Evolutionary conservation across 345 rosid genomes (phyloP), one percentile per base, ranked within the genome.

Genomic region (Xanthoceras sorbifolium): DNA sequence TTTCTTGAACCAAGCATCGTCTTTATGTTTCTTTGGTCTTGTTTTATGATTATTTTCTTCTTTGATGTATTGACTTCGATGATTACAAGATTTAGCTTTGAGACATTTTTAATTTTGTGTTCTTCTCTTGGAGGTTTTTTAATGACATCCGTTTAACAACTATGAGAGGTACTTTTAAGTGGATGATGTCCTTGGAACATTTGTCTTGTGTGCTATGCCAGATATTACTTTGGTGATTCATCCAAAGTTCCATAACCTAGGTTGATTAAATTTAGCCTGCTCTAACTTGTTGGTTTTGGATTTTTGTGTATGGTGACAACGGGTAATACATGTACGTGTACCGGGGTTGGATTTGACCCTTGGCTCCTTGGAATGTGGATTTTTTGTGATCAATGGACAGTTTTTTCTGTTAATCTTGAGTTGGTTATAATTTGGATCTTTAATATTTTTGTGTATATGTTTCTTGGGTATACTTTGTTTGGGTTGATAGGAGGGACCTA

Each of bases 51-150:
- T 63, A 18, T 60, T 14, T n/a, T 31, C 60, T 9, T 69, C 60
- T 34, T 62, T 65, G 74, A 60, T 72, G 70, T 29, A 32, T 55
- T 82, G 59, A 57, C 36, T 67, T 22, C 25, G 59, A 32, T 60
- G 10, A 3, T 52, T 31, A 46, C 4, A 42, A 1, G 60, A 55
- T 75, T 64, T 7, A 31, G 42, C n/a, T 59, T 36, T 44, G 31
- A 32, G 31, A 42, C 73, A 32, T 12, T 67, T 3, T 54, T 69
- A 29, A n/a, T 22, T 25, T 11, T 65, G 17, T 14, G 31, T 50
- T 50, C 7, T 48, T 48, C 54, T 17, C 17, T 50, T 50, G n/a
- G 26, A 69, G 25, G 22, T 28, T 38, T 42, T 40, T 32, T 26
- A 44, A 55, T 46, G 29, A 40, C 44, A 20, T 59, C 48, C 64